A percentile compares a stretch with the other conserved stretches of the same genome.
Conservation (phyloP, 2,329 filamentous ascomycete species). For the Exophiala phaeomuriformis region DNA sequence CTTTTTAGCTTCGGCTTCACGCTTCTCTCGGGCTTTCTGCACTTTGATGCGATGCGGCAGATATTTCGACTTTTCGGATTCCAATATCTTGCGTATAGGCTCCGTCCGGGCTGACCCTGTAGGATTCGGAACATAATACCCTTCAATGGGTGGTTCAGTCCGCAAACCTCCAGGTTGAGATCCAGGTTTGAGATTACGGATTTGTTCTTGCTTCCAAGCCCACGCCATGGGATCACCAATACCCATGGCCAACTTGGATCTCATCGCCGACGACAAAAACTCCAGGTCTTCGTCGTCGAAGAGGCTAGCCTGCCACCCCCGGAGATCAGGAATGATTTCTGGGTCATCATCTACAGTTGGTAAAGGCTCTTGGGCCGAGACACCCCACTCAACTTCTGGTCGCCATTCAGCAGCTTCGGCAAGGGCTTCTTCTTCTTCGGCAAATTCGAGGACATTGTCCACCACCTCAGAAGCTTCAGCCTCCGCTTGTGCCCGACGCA, state of each 20-base stretch:
- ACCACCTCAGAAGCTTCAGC: constrained; percentile 40
- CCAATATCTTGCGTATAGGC: constrained; percentile 88
- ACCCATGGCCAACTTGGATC: constrained; percentile 40
- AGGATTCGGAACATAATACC: constrained; percentile 75
- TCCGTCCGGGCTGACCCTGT: constrained; percentile 87
- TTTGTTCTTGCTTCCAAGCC: constrained; percentile 65
- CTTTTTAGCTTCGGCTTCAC: constrained; percentile 63
- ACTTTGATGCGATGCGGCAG: constrained; percentile 96
- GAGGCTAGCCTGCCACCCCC: constrained; percentile 61
- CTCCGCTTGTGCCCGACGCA: constrained; percentile 47
- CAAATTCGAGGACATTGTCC: constrained; percentile 31
- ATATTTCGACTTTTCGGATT: constrained; percentile 97
- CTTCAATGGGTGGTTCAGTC: constrained; percentile 42
- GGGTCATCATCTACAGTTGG: constrained; percentile 61
- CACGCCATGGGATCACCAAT: constrained; percentile 55
- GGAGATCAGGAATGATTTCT: constrained; percentile 57
- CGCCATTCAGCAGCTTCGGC: constrained; percentile 31
- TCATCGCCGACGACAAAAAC: constrained; percentile 47
- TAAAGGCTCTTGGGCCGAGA: constrained; percentile 53
- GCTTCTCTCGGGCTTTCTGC: constrained; percentile 80
- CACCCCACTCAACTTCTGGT: constrained; percentile 52
- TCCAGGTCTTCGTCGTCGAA: constrained; percentile 62
- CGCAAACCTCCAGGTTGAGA: constrained; percentile 34
- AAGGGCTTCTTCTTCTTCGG: constrained; percentile 29
- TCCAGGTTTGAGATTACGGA: constrained; percentile 60